Base-by-base conservation (phyloP, 2,329 filamentous ascomycete species). In the Xylariales sp. region DNA sequence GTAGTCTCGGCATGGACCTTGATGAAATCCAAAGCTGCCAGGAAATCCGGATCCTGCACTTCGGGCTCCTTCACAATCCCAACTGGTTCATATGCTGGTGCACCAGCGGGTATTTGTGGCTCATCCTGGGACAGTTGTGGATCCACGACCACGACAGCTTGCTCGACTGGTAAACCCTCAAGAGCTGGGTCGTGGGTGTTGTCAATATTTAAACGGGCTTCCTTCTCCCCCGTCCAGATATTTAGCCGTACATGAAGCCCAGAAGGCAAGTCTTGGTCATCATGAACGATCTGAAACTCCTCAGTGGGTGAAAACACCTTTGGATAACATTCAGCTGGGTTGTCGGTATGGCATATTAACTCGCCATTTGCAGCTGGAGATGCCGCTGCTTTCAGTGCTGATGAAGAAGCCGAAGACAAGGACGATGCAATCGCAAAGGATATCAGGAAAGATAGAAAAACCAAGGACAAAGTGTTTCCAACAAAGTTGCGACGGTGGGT, bases 191-290 rank as follows among this genome's bases (percentile, higher is more conserved):
- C 61, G 14, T 58, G 53, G 45, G 81, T 76, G 11, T 63, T 63
- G 1, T 76, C 76, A 14, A 80, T 67, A 56, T 85, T 77, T 44
- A 85, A 66, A 52, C 83, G 81, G 47, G 81, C 82, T 54, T 84
- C 78, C 47, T 78, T 81, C 47, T 69, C 50, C 16, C 82, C 81
- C 0, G 79, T 81, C 48, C 70, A 69, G 32, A 86, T 68, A 52
- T 86, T 76, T 38, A 86, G 60, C 27, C 81, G 74, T 36, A 85
- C 70, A 53, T 86, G 82, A 5, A 86, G 69, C 5, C 82, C 82
- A 0, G 68, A 60, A 1, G 82, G 81, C 4, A 86, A 54, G 25
- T 83, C 73, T 55, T 86, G 82, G 48, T 83, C 82, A 24, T 77
- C 69, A 42, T 69, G 76, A 28, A 86, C 68, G 6, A 61, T 52